These are phyloP conservation scores for Pythium folliculosum DNA, from an alignment of 352 stramenopile species.

Conservation along the genomic window DNA sequence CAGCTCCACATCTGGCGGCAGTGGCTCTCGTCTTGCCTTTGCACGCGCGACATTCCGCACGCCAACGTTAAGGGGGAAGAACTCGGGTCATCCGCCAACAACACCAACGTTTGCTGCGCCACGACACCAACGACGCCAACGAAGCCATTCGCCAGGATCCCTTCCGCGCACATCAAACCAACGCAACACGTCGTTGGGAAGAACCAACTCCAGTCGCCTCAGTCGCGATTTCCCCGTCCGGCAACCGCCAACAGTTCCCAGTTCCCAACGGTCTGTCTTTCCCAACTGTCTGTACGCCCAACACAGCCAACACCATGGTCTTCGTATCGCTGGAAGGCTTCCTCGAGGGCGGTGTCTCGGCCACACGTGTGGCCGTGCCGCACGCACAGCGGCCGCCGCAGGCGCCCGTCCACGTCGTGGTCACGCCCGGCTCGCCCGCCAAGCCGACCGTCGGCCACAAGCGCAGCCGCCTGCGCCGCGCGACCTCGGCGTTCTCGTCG, in stretches of 20 bases:
- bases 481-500: constrained; percentile 30
- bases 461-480: constrained; percentile 30
- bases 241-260: background rate
- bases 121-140: background rate
- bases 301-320: constrained; percentile 45
- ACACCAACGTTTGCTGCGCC: too few relatives aligned
- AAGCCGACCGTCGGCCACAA: constrained; percentile 37
- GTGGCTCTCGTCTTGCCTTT: constrained; percentile 19
- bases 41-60: constrained; percentile 19
- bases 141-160: constrained; percentile 12
- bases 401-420: constrained; percentile 50
- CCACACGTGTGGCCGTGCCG: constrained; percentile 6
- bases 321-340: constrained; percentile 81
- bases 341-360: constrained; percentile 38
- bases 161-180: background rate
- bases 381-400: constrained; percentile 23
- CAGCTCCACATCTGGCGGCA: constrained; percentile 5
- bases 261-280: background rate
- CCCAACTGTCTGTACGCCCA: background rate
- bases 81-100: background rate
- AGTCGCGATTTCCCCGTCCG: background rate
- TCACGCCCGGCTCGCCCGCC: constrained; percentile 63
- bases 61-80: background rate
- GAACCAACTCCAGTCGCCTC: background rate
- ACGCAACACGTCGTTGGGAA: background rate